Percentiles rank a stretch among this genome's conserved stretches.
Evolutionary conservation across 1,139 yeast genomes (phyloP).

Genomic region (Zygotorulaspora mrakii): DNA sequence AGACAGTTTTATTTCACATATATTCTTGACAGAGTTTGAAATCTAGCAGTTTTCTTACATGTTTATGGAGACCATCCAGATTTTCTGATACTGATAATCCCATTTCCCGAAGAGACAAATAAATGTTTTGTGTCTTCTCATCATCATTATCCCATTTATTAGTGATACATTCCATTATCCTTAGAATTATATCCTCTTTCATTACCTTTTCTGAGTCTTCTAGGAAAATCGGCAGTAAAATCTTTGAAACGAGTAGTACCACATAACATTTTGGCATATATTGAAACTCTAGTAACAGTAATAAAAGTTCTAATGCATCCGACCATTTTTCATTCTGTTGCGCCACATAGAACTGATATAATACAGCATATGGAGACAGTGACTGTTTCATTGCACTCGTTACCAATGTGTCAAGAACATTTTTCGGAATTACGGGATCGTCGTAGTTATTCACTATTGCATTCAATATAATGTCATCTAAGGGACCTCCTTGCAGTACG

Average conservation of each 20-base stretch:
- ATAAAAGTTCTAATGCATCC: constrained; percentile 40
- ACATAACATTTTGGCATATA: constrained; percentile 59
- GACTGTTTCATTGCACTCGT: constrained; percentile 63
- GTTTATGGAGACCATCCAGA: constrained; percentile 18
- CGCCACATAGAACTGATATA: constrained; percentile 47
- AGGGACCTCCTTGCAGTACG: constrained; percentile 50
- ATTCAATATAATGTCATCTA: constrained; percentile 54
- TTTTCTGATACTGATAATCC: constrained; percentile 20
- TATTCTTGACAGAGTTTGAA: constrained; percentile 34
- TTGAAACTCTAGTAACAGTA: constrained; percentile 58
- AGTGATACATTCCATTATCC: constrained; percentile 28
- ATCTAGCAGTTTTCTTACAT: constrained; percentile 27
- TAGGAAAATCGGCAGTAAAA: constrained; percentile 31
- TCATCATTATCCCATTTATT: constrained; percentile 24
- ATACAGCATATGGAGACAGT: constrained; percentile 68
- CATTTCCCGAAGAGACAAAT: constrained; percentile 16
- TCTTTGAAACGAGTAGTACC: constrained; percentile 28
- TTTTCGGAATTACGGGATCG: constrained; percentile 30
- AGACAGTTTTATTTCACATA: constrained; percentile 20
- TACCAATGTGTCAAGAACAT: constrained; percentile 29
- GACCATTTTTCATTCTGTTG: constrained; percentile 31
- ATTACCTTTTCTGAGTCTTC: constrained; percentile 17
- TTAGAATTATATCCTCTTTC: constrained; percentile 24
- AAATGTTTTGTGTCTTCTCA: constrained; percentile 19
- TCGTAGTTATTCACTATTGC: constrained; percentile 45